phyloP scores from a whole-genome alignment of 1,284 basidiomycete species.

The Marasmius fiardii region DNA sequence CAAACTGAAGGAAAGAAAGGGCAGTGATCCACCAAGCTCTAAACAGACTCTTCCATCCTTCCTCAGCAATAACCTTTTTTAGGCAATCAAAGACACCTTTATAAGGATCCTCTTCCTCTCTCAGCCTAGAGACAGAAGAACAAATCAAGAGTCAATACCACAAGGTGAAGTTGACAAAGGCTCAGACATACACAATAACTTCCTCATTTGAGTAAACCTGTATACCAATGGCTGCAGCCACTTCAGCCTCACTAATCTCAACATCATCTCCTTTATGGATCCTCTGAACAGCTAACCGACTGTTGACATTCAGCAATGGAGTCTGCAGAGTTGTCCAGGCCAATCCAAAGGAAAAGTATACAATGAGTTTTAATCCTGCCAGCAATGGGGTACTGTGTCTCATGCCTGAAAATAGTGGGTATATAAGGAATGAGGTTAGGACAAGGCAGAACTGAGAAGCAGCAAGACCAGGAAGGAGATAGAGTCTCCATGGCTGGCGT shows the following conservation, averaged over 20 bases:
- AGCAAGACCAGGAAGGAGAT: background rate
- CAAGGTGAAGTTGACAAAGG: too few species aligned
- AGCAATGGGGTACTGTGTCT: background rate
- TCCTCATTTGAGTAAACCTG: background rate
- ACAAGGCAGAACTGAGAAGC: background rate
- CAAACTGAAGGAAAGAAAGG: too few species aligned
- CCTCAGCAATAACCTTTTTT: background rate
- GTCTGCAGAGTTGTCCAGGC: background rate
- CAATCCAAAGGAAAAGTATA: background rate
- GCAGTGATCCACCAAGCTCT: background rate
- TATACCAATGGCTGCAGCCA: background rate
- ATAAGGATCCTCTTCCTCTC: background rate
- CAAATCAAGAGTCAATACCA: too few species aligned
- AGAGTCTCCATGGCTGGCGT: background rate
- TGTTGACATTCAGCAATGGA: background rate
- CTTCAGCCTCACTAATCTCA: background rate
- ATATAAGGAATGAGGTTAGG: background rate
- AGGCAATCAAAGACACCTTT: background rate
- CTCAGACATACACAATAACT: background rate
- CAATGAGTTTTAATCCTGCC: background rate
- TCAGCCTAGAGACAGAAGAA: background rate
- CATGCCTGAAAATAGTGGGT: background rate
- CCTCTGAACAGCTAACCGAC: conserved; percentile 1
- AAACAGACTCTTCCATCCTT: background rate
- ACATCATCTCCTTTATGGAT: background rate